Conservation (phyloP, 2,329 filamentous ascomycete genomes). For the Colletotrichum truncatum region DNA sequence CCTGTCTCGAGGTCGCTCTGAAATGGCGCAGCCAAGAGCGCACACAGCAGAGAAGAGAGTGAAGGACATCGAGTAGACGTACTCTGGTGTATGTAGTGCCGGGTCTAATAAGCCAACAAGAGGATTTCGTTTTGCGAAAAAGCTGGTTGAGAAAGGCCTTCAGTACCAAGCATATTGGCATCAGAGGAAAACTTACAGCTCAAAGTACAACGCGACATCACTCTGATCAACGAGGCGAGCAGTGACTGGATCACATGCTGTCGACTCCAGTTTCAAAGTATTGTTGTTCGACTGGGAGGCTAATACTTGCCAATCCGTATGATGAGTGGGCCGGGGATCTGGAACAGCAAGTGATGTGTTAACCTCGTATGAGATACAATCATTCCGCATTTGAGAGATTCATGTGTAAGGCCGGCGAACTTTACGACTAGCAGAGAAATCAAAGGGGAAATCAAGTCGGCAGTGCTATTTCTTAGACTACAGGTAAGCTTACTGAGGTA, state of each 20-base stretch:
- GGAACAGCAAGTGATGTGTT: neutral
- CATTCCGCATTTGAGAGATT: too few species aligned
- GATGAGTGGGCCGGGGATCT: neutral
- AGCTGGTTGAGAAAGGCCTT: constrained; percentile 20
- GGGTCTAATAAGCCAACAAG: constrained; percentile 35
- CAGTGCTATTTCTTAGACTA: neutral
- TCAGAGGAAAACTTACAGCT: neutral
- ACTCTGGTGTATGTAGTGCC: constrained; percentile 34
- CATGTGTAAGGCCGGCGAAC: too few species aligned
- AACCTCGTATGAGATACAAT: too few species aligned
- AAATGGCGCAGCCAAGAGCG: constrained; percentile 37
- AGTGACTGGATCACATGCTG: constrained; percentile 34
- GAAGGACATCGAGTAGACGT: constrained; percentile 35
- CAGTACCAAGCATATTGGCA: neutral
- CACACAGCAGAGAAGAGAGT: constrained; percentile 37
- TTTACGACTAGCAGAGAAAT: too few species aligned
- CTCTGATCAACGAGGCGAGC: constrained; percentile 34
- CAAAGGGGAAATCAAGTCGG: too few species aligned
- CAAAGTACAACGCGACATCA: constrained; percentile 27
- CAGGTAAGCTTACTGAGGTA: constrained; percentile 32
- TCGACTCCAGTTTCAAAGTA: constrained; percentile 34
- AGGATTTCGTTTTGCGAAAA: constrained; percentile 36
- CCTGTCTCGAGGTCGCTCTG: constrained; percentile 34
- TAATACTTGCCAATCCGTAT: constrained; percentile 35
- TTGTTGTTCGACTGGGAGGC: constrained; percentile 31